These are phyloP conservation scores for Pisolithus orientalis DNA, from an alignment of 768 basidiomycete genomes.

Conservation along the genomic window DNA sequence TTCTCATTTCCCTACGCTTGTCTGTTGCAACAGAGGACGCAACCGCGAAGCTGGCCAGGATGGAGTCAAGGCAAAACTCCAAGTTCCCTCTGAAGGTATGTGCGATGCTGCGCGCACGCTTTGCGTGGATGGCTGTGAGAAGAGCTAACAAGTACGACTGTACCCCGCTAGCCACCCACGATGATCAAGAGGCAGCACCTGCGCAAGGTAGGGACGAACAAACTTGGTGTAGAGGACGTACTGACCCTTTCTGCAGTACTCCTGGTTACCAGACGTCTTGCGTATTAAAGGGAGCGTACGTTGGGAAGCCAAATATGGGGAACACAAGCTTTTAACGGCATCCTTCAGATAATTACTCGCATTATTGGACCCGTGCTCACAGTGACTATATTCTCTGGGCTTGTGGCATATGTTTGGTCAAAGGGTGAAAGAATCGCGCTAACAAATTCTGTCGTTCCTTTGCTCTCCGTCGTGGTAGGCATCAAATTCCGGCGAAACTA, in stretches of 20 bases:
- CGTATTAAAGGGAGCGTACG: slow-evolving; percentile 77
- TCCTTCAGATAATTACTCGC: slow-evolving; percentile 53
- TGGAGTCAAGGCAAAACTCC: slow-evolving; percentile 19
- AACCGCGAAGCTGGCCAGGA: slow-evolving; percentile 4
- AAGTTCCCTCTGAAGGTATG: slow-evolving; percentile 1
- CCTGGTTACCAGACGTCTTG: slow-evolving; percentile 86
- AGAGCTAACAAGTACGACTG: neutral
- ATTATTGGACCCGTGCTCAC: slow-evolving; percentile 82
- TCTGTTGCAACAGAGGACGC: no score
- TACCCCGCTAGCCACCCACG: slow-evolving; percentile 28
- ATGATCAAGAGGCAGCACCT: slow-evolving; percentile 44
- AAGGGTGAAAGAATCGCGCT: slow-evolving; percentile 56
- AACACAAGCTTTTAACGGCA: neutral
- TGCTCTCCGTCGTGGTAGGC: slow-evolving; percentile 85
- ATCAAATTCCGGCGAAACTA: neutral
- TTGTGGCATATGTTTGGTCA: slow-evolving; percentile 53
- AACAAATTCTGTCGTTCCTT: slow-evolving; percentile 80
- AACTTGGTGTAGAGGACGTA: neutral
- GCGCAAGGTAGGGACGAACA: slow-evolving; percentile 37
- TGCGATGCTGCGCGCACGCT: neutral
- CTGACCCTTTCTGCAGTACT: slow-evolving; percentile 45
- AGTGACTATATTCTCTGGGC: slow-evolving; percentile 66
- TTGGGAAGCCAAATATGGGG: slow-evolving; percentile 9
- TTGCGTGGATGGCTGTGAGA: neutral
- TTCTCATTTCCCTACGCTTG: no score